These are phyloP conservation scores for Annulohypoxylon maeteangense DNA, from an alignment of 495 filamentous ascomycete species.

Conservation along the genomic window DNA sequence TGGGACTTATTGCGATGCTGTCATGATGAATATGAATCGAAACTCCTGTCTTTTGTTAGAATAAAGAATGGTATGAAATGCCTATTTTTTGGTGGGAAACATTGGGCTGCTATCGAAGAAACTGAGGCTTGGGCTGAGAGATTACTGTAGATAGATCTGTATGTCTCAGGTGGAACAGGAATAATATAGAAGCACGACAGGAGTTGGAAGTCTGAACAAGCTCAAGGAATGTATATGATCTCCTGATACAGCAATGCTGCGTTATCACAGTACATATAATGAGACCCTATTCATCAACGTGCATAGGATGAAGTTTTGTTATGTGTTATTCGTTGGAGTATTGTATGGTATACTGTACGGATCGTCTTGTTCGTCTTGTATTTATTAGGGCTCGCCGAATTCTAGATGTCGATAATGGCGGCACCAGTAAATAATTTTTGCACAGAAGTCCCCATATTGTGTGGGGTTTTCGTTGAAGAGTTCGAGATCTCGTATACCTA, in stretches of 20 bases:
- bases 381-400: conserved; percentile 2
- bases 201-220: conserved; percentile 37
- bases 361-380: conserved; percentile 4
- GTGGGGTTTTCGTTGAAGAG: conserved; percentile 34
- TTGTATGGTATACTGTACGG: conserved; percentile 5
- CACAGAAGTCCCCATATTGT: conserved; percentile 33
- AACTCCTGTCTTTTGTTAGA: not conserved
- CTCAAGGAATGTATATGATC: conserved; percentile 24
- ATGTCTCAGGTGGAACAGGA: not conserved
- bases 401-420: conserved; percentile 41
- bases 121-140: not conserved
- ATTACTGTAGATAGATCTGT: not conserved
- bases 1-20: conserved; percentile 28
- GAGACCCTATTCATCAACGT: conserved; percentile 36
- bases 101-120: not conserved
- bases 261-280: conserved; percentile 39
- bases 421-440: conserved; percentile 36
- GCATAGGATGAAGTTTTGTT: conserved; percentile 28
- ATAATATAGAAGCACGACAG: not conserved
- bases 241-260: conserved; percentile 22
- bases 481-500: conserved; percentile 18
- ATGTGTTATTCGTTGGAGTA: conserved; percentile 21
- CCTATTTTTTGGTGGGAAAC: not conserved
- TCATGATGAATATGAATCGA: conserved; percentile 3
- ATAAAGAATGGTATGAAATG: not conserved